Base-by-base conservation (phyloP, 2,329 filamentous ascomycete species). In the Cercospora zeae-maydis region DNA sequence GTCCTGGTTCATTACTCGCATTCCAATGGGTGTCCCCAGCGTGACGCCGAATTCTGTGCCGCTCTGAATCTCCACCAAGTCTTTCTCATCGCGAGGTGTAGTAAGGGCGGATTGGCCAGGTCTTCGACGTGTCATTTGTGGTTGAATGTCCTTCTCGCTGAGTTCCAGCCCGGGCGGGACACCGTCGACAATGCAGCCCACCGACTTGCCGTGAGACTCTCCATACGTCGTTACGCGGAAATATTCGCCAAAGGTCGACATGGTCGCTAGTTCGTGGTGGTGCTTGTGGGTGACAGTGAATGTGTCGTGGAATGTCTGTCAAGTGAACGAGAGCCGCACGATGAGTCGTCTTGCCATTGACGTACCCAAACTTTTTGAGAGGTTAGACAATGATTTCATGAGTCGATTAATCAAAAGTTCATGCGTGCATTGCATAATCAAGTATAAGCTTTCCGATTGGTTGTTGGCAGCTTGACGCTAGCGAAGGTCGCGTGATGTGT, bases 151-250 rank as follows among this genome's bases (percentile, higher is more conserved):
- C 42, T 64, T 64, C 78, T 96, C 93, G 66, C 86, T 89, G 76
- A 98, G 86, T 72, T 88, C 81, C 83, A 98, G 88, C 72, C 91
- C 91, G 13, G 95, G 93, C 36, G 93, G 95, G 74, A 87, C 90
- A 71, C 92, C 92, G 76, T 98, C 93, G 78, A 98, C 88, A 73
- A 98, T 97, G 81, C 91, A 96, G 74, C 92, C 93, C 73, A 98
- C 92, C 33, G 90, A 93, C 73, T 88, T 89, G 81, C 93, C 96
- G 80, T 97, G 93, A 62, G 91, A 96, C 78, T 93, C 90, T 76
- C 90, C 90, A 70, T 84, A 92, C 87, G 91, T 96, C 67, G 90
- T 92, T 70, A 96, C 91, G 71, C 84, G 84, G 79, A 95, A 95
- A 77, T 88, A 84, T 56, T 88, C 82, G 71, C 93, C 92, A 78